Percentiles rank a stretch among this genome's conserved stretches.
Evolutionary conservation across 805 yeast species (phyloP).

Genomic region (Starmerella sp.): DNA sequence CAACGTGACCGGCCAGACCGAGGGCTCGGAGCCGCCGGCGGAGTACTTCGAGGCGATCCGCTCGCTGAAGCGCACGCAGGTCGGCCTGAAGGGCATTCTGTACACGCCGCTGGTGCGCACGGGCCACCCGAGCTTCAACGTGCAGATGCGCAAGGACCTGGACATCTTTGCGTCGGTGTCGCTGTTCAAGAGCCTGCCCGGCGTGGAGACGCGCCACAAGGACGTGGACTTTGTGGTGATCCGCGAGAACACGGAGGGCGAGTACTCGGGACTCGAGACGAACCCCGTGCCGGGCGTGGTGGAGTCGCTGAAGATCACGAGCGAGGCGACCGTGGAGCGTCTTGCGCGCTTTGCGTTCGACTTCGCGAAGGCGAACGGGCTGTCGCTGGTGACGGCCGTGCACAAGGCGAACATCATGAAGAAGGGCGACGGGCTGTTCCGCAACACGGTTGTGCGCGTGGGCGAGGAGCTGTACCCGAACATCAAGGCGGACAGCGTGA

Average conservation of each 20-base stretch:
- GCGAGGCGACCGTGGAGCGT: constrained; percentile 90
- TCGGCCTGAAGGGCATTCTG: constrained; percentile 92
- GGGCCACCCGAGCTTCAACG: constrained; percentile 78
- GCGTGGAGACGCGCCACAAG: constrained; percentile 79
- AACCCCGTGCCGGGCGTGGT: constrained; percentile 79
- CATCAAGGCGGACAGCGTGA: constrained; percentile 76
- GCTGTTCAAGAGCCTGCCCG: constrained; percentile 86
- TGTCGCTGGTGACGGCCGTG: constrained; percentile 88
- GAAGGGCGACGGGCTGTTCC: constrained; percentile 95
- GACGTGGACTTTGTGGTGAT: constrained; percentile 78
- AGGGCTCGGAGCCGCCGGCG: constrained; percentile 40
- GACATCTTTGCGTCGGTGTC: constrained; percentile 93
- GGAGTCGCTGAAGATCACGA: constrained; percentile 89
- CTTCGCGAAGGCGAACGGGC: constrained; percentile 83
- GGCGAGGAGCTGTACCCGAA: constrained; percentile 69
- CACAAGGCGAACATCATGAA: constrained; percentile 99
- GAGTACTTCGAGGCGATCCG: constrained; percentile 76
- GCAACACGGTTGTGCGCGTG: constrained; percentile 80
- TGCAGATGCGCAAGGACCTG: constrained; percentile 89
- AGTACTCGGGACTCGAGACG: constrained; percentile 96
- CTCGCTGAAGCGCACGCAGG: constrained; percentile 88
- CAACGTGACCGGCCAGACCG: constrained; percentile 49
- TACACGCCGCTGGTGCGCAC: constrained; percentile 77
- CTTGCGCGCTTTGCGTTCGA: constrained; percentile 95
- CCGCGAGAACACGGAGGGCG: constrained; percentile 99